Base-by-base conservation (phyloP, 2,329 filamentous ascomycete genomes). In the Cercospora sojina region DNA sequence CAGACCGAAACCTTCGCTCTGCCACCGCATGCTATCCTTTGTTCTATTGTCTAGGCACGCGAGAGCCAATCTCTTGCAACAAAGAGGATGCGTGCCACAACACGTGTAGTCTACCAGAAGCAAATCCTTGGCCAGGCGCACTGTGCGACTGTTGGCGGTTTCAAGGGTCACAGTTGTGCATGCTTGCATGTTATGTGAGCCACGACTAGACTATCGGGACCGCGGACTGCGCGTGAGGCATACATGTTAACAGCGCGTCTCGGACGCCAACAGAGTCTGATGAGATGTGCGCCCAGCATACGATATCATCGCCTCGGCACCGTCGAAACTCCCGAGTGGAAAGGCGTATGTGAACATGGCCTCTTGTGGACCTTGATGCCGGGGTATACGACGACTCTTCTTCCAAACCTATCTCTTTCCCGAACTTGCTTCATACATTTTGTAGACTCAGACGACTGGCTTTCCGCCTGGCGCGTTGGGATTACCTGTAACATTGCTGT, bases 401-500 rank as follows among this genome's bases (percentile, higher is more conserved):
- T 25, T 41, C 47, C 29, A 32, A 16, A 47, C 41, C 31, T 18
- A 38, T 1, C 0, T 32, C 53, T 9, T 20, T 20, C 9, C 0
- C 53, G 18, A 23, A 32, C 31, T n/a, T 51, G 47, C 23, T 29
- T 10, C 2, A 9, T 67, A 73, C 23, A 73, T 71, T 10, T 12
- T 12, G 18, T 10, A 27, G 43, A 23, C 32, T n/a, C 57, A 63
- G 49, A 63, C 60, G 7, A 63, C 60, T 20, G 70, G 69, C 12
- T 71, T 63, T 60, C 73, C 72, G 2, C 68, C 61, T 27, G 71
- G 72, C 29, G 70, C 67, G 9, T 64, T 65, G 49, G 71, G 56
- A 62, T 73, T 67, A n/a, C 74, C 74, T 12, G 64, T 69, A 41
- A 70, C 60, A 20, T 73, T 70, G 13, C 69, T 69, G 25, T 71